Evolutionary conservation across 2,329 filamentous ascomycete genomes (phyloP).

Genomic region (Madurella mycetomatis): DNA sequence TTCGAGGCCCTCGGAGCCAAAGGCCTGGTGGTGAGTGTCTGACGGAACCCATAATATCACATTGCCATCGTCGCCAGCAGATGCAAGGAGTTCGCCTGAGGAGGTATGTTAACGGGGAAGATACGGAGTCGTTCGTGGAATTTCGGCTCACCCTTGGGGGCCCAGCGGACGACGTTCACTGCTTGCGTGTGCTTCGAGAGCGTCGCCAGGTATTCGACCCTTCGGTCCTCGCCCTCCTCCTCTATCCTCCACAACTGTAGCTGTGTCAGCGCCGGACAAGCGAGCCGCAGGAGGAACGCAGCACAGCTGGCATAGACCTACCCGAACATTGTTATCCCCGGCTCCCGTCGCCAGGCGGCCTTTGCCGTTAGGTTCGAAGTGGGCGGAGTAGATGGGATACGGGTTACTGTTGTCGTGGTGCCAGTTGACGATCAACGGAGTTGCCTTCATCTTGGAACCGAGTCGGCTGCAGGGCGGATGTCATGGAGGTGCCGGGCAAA

Average conservation of each 20-base stretch:
- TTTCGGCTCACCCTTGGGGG: slow-evolving; percentile 69
- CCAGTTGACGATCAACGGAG: slow-evolving; percentile 96
- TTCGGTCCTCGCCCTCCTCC: slow-evolving; percentile 75
- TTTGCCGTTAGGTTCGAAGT: slow-evolving; percentile 91
- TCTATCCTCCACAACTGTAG: slow-evolving; percentile 85
- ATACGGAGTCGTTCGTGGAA: background rate
- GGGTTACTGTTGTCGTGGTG: slow-evolving; percentile 73
- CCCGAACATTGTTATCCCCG: slow-evolving; percentile 93
- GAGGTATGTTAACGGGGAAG: background rate
- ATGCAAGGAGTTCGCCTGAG: slow-evolving; percentile 84
- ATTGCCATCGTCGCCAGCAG: slow-evolving; percentile 95
- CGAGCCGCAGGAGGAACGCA: background rate
- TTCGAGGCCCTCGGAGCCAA: slow-evolving; percentile 81
- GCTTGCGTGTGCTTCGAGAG: slow-evolving; percentile 92
- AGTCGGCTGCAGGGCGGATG: slow-evolving; percentile 15
- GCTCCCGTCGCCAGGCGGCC: slow-evolving; percentile 89
- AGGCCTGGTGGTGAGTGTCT: slow-evolving; percentile 61
- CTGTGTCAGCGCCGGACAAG: slow-evolving; percentile 6
- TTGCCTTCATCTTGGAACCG: slow-evolving; percentile 75
- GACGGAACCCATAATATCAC: slow-evolving; percentile 94
- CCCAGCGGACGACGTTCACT: slow-evolving; percentile 96
- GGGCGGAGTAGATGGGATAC: slow-evolving; percentile 91
- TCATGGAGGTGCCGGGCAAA: slow-evolving; percentile 17
- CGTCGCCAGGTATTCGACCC: slow-evolving; percentile 87
- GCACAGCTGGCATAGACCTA: slow-evolving; percentile 41